A percentile compares a stretch with the other conserved stretches of the same genome.
These are phyloP conservation scores for Rhodamnia rubescens DNA, from an alignment of 345 rosid species.

Conservation along the genomic window DNA sequence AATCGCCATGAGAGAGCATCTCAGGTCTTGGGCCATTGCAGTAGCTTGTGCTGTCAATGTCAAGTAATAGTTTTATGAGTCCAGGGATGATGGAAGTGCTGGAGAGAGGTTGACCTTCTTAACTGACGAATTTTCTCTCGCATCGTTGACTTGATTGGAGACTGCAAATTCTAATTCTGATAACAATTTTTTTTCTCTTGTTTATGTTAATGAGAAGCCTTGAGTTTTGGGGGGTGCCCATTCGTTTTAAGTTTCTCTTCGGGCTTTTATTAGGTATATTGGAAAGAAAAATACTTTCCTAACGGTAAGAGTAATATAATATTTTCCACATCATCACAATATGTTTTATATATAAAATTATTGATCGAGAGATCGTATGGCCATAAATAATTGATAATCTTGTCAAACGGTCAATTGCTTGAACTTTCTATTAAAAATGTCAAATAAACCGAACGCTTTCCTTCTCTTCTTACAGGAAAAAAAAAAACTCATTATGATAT, in stretches of 20 bases:
- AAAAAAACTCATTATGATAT: neutral
- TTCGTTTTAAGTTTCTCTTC: neutral
- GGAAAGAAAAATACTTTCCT: too few relatives aligned
- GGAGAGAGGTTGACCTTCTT: neutral
- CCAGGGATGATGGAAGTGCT: neutral
- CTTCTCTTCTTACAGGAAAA: too few relatives aligned
- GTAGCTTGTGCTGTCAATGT: constrained; percentile 43
- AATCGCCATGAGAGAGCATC: constrained; percentile 51
- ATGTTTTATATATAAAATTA: too few relatives aligned
- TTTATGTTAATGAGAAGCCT: neutral
- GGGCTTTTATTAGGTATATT: neutral
- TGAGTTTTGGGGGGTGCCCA: accelerated
- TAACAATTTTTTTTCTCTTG: neutral
- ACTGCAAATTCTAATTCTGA: neutral
- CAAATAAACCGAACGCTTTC: too few relatives aligned
- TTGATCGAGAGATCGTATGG: too few relatives aligned
- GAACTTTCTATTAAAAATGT: too few relatives aligned
- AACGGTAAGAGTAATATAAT: too few relatives aligned
- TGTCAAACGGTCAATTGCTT: too few relatives aligned
- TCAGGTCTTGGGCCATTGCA: constrained; percentile 52
- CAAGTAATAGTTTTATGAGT: neutral
- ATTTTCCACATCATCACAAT: too few relatives aligned
- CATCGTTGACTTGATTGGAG: neutral
- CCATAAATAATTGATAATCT: too few relatives aligned
- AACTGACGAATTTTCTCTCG: neutral